A percentile compares a stretch with the other conserved stretches of the same genome.
These are phyloP conservation scores for Penicillium sp. DNA, from an alignment of 2,329 filamentous ascomycete genomes.

Conservation along the genomic window DNA sequence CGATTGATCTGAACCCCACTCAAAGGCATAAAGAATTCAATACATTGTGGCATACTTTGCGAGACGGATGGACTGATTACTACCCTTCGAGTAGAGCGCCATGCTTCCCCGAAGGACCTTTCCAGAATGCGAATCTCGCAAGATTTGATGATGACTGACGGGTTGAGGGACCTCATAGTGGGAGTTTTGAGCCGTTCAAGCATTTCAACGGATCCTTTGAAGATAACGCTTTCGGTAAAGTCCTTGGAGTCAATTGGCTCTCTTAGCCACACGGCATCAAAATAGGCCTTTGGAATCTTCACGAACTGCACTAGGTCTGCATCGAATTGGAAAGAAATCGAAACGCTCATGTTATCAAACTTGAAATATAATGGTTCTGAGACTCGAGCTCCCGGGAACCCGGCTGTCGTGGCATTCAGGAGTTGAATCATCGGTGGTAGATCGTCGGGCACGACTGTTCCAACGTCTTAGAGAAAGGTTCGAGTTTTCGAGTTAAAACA, in stretches of 20 bases:
- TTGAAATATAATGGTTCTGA: conserved; percentile 33
- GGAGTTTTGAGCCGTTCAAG: conserved; percentile 36
- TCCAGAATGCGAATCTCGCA: conserved; percentile 39
- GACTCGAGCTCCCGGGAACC: conserved; percentile 19
- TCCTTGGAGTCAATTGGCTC: conserved; percentile 34
- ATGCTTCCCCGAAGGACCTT: conserved; percentile 32
- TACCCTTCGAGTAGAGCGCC: conserved; percentile 35
- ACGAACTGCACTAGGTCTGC: conserved; percentile 34
- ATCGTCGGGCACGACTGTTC: conserved; percentile 27
- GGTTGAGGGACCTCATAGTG: conserved; percentile 34
- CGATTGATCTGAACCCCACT: conserved; percentile 34
- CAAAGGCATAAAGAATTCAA: conserved; percentile 36
- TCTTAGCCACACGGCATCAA: conserved; percentile 34
- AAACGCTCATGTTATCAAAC: conserved; percentile 30
- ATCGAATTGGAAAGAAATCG: conserved; percentile 35
- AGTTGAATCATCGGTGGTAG: conserved; percentile 25
- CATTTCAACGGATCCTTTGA: conserved; percentile 32
- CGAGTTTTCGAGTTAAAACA: not conserved
- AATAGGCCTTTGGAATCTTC: conserved; percentile 36
- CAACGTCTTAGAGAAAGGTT: not conserved
- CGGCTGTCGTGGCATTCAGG: conserved; percentile 20
- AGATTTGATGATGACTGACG: conserved; percentile 28
- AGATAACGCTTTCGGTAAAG: conserved; percentile 35
- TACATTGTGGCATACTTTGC: conserved; percentile 29
- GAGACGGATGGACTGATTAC: conserved; percentile 36